Evolutionary conservation across 768 basidiomycete species (phyloP).

Genomic region (Lactarius deliciosus): DNA sequence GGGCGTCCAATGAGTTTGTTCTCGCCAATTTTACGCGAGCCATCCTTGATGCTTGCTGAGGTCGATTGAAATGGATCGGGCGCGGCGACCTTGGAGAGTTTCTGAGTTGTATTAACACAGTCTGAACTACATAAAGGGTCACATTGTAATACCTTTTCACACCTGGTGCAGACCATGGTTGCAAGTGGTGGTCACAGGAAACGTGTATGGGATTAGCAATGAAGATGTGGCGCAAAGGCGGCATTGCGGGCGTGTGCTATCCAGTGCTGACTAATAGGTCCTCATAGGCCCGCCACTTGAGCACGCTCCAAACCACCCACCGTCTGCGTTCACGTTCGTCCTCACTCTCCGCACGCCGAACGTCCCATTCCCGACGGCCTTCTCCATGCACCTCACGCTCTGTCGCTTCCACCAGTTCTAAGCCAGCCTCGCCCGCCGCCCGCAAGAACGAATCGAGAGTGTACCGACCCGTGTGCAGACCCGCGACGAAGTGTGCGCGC

Average conservation of each 20-base stretch:
- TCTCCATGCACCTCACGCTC: conserved; percentile 51
- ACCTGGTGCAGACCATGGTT: conserved; percentile 87
- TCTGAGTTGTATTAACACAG: conserved; percentile 47
- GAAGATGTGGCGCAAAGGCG: neutral
- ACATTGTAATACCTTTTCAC: conserved; percentile 54
- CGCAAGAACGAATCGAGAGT: conserved; percentile 63
- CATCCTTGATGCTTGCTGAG: conserved; percentile 72
- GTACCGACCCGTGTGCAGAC: conserved; percentile 75
- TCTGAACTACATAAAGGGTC: conserved; percentile 17
- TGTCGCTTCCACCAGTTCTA: conserved; percentile 45
- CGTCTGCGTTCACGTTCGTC: conserved; percentile 65
- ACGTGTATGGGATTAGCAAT: too few species aligned
- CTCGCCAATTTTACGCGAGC: conserved; percentile 77
- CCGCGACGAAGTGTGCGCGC: conserved; percentile 65
- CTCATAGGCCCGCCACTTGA: conserved; percentile 20
- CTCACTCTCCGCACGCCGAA: conserved; percentile 50
- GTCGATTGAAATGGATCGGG: conserved; percentile 84
- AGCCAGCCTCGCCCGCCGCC: conserved; percentile 40
- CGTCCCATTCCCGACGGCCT: conserved; percentile 49
- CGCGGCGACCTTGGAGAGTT: conserved; percentile 87
- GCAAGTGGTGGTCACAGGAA: neutral
- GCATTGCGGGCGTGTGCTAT: neutral
- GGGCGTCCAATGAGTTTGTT: conserved; percentile 77
- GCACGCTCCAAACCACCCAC: conserved; percentile 68
- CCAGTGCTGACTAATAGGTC: conserved; percentile 2